Conservation (phyloP, 2,329 filamentous ascomycete species). For the Cladophialophora psammophila region DNA sequence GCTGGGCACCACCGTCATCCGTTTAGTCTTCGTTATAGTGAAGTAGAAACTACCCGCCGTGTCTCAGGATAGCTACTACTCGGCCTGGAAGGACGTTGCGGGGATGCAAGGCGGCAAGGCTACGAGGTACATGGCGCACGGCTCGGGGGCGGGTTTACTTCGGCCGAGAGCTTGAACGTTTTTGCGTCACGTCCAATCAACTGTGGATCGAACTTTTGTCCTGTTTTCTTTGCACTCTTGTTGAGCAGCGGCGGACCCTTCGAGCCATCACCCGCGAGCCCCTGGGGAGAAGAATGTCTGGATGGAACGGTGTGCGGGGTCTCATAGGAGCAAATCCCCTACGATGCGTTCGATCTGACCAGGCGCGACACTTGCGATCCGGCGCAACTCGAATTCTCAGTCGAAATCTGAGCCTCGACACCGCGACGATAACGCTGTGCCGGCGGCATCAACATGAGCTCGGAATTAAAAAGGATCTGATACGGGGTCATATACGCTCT, state of each 20-base stretch:
- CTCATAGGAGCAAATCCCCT: constrained; percentile 10
- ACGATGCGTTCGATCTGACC: constrained; percentile 14
- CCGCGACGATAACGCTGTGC: constrained; percentile 21
- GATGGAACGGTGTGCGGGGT: constrained; percentile 17
- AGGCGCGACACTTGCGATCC: constrained; percentile 1
- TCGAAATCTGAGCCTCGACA: constrained; percentile 8
- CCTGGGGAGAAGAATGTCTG: constrained; percentile 22
- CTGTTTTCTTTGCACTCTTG: not conserved
- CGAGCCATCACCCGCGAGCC: not conserved
- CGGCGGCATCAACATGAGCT: constrained; percentile 36
- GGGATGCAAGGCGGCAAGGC: not conserved
- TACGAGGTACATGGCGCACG: too few species aligned
- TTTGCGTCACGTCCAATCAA: not conserved
- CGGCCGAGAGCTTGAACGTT: not conserved
- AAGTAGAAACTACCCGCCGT: not conserved
- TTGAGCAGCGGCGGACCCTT: not conserved
- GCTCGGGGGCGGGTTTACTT: constrained; percentile 2
- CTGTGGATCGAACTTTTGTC: too few species aligned
- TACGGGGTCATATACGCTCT: constrained; percentile 37
- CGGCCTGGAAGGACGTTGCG: not conserved
- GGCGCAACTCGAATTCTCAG: constrained; percentile 17
- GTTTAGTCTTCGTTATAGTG: not conserved
- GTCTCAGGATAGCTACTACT: too few species aligned
- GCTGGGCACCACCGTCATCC: not conserved
- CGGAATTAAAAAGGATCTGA: constrained; percentile 34